These are phyloP conservation scores for Fomitopsis serialis DNA, from an alignment of 768 basidiomycete genomes.

Conservation along the genomic window DNA sequence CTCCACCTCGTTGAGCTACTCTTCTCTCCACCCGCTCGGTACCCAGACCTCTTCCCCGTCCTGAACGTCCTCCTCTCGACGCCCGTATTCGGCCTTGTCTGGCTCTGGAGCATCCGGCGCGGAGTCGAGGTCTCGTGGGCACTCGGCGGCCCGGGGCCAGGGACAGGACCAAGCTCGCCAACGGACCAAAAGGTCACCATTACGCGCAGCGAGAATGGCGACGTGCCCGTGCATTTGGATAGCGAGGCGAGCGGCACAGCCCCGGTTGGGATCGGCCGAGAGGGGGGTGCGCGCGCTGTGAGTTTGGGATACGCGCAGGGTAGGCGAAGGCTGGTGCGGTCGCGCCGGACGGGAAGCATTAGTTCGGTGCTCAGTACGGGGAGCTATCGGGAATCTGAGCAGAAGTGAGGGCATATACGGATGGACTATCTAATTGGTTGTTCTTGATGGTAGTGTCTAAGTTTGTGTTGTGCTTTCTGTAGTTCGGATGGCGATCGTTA, in stretches of 20 bases:
- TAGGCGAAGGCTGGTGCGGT: neutral
- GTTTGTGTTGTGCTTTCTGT: neutral
- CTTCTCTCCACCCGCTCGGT: constrained; percentile 60
- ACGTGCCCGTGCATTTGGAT: neutral
- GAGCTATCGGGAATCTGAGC: neutral
- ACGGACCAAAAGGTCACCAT: neutral
- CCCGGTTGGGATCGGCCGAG: neutral
- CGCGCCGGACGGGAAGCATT: neutral
- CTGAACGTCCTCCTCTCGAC: constrained; percentile 80
- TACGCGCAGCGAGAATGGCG: neutral
- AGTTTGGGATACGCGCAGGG: constrained; percentile 1
- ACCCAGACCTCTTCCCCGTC: constrained; percentile 83
- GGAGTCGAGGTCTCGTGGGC: constrained; percentile 81
- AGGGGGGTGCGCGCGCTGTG: neutral
- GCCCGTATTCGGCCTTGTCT: constrained; percentile 75
- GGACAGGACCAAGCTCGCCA: neutral
- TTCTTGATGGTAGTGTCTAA: neutral
- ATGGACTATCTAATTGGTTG: neutral
- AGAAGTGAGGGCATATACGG: neutral
- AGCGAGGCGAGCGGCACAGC: neutral
- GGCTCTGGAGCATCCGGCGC: constrained; percentile 86
- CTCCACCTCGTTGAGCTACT: constrained; percentile 65
- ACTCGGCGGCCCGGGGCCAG: constrained; percentile 43
- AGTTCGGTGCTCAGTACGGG: neutral
- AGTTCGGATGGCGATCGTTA: neutral